These are phyloP conservation scores for Trametes punicea DNA, from an alignment of 768 basidiomycete genomes.

Conservation along the genomic window DNA sequence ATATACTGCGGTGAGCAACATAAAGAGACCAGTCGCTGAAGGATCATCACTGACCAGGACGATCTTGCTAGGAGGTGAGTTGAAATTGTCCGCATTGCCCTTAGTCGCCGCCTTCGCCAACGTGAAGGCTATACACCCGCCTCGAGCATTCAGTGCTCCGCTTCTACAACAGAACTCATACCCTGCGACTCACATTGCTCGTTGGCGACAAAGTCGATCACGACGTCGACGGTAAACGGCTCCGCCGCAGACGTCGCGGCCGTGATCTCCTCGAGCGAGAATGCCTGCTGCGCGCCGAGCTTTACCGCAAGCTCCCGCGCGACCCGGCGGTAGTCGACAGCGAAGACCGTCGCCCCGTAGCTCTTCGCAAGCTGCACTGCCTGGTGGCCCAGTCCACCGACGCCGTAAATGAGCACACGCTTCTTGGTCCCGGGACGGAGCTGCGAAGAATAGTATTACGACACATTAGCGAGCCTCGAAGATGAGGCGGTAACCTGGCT, in stretches of 20 bases:
- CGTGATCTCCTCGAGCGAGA: constrained; percentile 20
- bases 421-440: not conserved
- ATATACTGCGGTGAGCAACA: not conserved
- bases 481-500: not conserved
- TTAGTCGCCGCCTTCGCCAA: not conserved
- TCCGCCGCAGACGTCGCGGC: not conserved
- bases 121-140: constrained; percentile 7
- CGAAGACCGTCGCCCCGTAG: constrained; percentile 28
- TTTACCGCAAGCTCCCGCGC: constrained; percentile 23
- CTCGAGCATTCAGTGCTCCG: too few species aligned
- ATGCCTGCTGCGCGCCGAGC: constrained; percentile 25
- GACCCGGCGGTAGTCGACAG: constrained; percentile 22
- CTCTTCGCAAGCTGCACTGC: constrained; percentile 24
- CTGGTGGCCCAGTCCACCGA: constrained; percentile 13
- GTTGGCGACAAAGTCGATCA: constrained; percentile 25
- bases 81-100: not conserved
- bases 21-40: not conserved
- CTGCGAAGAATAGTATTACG: not conserved
- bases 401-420: constrained; percentile 11
- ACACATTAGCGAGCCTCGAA: too few species aligned
- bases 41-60: not conserved
- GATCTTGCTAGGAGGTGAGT: not conserved
- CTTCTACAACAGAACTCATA: not conserved
- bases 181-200: constrained; percentile 16
- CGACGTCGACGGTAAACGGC: constrained; percentile 22